Base-by-base conservation (phyloP, 2,329 filamentous ascomycete genomes). In the Ceratocystiopsis sp. region DNA sequence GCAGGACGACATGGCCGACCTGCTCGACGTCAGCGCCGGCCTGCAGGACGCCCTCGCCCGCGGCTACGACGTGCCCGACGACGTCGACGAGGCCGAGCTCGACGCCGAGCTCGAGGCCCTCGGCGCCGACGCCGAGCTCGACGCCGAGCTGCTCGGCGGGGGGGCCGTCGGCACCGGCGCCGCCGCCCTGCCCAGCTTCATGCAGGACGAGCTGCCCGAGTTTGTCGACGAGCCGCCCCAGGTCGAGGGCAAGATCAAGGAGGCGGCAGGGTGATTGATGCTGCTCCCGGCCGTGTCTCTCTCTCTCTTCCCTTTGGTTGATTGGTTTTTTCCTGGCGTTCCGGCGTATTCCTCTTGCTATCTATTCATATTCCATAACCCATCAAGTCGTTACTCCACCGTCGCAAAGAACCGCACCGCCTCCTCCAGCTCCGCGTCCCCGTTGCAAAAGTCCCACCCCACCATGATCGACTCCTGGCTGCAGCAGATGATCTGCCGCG, bases 1-100 rank as follows among this genome's bases (percentile, higher is more conserved):
- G 71, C 89, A 98, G 72, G 91, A 98, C 59, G 89, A 98, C 65
- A 96, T 98, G 91, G 87, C 87, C 7, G 91, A 98, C 62, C 61
- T 98, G 54, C 84, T 98, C 75, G 91, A 98, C 57, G 80, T 95
- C 48, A 89, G 91, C 4, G 96, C 96, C 61, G 91, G 98, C 61
- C 98, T 98, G 46, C 86, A 98, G 63, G 91, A 96, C 65, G 87
- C 82, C 51, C 80, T 98, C 45, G 80, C 82, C 47, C 65, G 91
- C 50, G 84, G 83, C 52, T 98, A 98, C 61, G 89, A 96, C 57
- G 73, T 98, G 34, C 91, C 91, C 0, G 91, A 98, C 55, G 91
- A 96, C 59, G 86, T 98, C 18, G 89, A 96, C 59, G 91, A 98
- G 73, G 78, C 82, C 2, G 91, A 98, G 66, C 63, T 98, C 48